Base-by-base conservation (phyloP, 2,329 filamentous ascomycete species). In the Zymoseptoria passerinii region DNA sequence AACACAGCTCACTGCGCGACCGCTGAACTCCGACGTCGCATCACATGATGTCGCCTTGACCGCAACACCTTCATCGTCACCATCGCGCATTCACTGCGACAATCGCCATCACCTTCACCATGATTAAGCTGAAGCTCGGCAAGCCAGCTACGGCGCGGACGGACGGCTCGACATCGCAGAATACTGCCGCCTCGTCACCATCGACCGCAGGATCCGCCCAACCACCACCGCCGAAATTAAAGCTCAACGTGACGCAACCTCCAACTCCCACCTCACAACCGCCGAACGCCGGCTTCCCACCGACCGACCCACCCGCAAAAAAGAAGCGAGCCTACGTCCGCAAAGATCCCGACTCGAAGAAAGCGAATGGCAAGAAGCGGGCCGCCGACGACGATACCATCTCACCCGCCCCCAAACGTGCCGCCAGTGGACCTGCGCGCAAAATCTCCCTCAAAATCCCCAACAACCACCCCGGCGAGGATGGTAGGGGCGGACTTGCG, bases 291-390 rank as follows among this genome's bases (percentile, higher is more conserved):
- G 20, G 49, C 16, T 56, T 54, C 13, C 48, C 54, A 10, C 35
- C 56, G 13, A 52, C 54, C 18, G 50, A 52, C 13, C 23, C 23
- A 4, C 53, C 48, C 9, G 59, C 60, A 61, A 71, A 70, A 61
- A 68, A 67, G 54, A 77, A 77, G 69, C 74, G 75, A 58, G 72
- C 75, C 53, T 76, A 76, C 65, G 73, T 66, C 48, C 75, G 73
- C 67, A 76, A 77, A 56, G 62, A 66, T 57, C 59, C 55, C 16
- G 28, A 54, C 10, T 51, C 48, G 61, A 71, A 75, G 56, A 66
- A 60, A 28, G 59, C 64, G 28, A 40, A 56, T 19, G 55, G 63
- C 52, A 71, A 71, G 66, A 71, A 73, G 61, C 71, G 61, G 68
- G 71, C 61, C 4, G 69, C 70, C 19, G 64, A 70, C 50, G 68